Evolutionary conservation across 2,329 filamentous ascomycete species (phyloP).

Genomic region (Myriosclerotinia scirpicola): DNA sequence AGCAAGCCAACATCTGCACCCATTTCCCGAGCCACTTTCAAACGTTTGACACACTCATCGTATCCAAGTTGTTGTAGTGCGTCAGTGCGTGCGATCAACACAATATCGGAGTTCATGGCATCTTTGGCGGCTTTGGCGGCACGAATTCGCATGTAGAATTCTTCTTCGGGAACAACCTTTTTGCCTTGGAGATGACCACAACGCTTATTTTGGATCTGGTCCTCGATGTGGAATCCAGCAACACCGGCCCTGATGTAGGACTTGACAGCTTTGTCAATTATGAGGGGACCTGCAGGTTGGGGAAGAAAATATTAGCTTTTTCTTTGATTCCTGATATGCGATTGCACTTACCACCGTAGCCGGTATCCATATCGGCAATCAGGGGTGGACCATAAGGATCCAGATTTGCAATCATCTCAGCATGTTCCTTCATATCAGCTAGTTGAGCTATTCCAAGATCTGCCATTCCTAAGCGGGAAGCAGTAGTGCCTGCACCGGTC

Average conservation of each 20-base stretch:
- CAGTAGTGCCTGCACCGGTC: conserved; percentile 49
- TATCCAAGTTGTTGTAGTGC: conserved; percentile 58
- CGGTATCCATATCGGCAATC: conserved; percentile 56
- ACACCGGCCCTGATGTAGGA: conserved; percentile 56
- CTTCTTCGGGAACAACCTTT: conserved; percentile 52
- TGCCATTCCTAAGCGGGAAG: conserved; percentile 49
- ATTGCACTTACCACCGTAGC: conserved; percentile 40
- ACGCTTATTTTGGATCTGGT: conserved; percentile 63
- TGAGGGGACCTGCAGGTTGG: conserved; percentile 32
- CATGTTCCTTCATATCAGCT: conserved; percentile 53
- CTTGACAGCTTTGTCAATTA: conserved; percentile 54
- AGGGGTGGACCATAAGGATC: conserved; percentile 49
- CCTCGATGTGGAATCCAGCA: conserved; percentile 60
- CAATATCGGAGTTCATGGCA: conserved; percentile 54
- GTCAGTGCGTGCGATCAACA: conserved; percentile 65
- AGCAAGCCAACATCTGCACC: conserved; percentile 62
- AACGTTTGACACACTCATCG: conserved; percentile 53
- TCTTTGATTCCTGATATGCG: not conserved
- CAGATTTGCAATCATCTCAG: conserved; percentile 54
- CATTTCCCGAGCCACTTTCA: conserved; percentile 51
- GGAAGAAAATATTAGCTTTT: conserved; percentile 4
- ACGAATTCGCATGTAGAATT: conserved; percentile 56
- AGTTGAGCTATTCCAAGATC: conserved; percentile 52
- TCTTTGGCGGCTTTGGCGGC: conserved; percentile 54
- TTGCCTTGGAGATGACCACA: conserved; percentile 65